Conservation (phyloP, 805 yeast genomes). For the Kuraishia piskuri region DNA sequence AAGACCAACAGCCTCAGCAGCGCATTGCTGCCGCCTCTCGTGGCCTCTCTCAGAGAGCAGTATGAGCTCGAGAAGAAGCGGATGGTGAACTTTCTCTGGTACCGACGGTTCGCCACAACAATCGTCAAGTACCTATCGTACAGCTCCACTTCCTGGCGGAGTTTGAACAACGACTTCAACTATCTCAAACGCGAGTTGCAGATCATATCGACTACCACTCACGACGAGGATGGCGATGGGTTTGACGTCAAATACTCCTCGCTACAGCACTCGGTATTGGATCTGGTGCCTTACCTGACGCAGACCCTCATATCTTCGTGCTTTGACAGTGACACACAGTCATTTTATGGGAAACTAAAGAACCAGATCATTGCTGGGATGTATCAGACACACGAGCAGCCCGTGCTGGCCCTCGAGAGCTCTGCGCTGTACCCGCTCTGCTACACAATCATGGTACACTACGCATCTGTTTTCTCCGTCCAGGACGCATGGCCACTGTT, state of each 20-base stretch:
- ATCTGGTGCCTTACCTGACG: neutral
- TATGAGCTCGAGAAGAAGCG: neutral
- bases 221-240: neutral
- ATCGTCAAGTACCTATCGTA: neutral
- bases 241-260: neutral
- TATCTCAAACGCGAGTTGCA: neutral
- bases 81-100: neutral
- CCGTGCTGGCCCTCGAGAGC: neutral
- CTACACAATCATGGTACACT: neutral
- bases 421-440: neutral
- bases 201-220: neutral
- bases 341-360: neutral
- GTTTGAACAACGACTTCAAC: neutral
- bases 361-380: neutral
- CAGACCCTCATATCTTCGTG: neutral
- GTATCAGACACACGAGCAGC: neutral
- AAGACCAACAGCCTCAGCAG: neutral
- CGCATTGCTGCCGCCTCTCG: neutral
- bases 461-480: neutral
- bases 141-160: neutral
- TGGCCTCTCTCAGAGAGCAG: neutral
- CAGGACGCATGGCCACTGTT: neutral
- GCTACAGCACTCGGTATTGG: neutral
- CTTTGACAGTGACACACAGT: neutral
- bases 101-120: neutral